A percentile compares a stretch with the other conserved stretches of the same genome.
phyloP scores from a whole-genome alignment of 176 grass and related monocot species.

The Leersia perrieri region DNA sequence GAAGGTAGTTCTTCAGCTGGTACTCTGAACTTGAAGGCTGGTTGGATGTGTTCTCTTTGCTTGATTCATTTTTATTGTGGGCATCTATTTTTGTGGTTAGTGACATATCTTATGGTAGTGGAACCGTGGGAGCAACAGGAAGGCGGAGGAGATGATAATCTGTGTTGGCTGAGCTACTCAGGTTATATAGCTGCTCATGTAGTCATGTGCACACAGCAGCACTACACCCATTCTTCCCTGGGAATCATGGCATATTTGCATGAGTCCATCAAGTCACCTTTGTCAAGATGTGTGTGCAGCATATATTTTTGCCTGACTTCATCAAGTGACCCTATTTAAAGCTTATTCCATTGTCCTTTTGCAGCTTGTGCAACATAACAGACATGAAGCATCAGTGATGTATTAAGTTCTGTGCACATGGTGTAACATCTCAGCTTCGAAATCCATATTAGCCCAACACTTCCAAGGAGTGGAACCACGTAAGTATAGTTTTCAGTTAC shows the following conservation, averaged over 20 bases:
- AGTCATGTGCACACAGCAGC: background rate
- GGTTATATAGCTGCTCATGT: background rate
- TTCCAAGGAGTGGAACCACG: too few relatives aligned
- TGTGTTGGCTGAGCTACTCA: background rate
- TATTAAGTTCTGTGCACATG: background rate
- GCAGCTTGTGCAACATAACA: background rate
- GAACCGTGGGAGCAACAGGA: background rate
- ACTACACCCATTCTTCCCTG: background rate
- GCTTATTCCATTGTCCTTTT: background rate
- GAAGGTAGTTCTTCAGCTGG: constrained; percentile 22
- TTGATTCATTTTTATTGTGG: background rate
- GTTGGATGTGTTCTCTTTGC: background rate
- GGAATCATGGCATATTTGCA: background rate
- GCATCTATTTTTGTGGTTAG: background rate
- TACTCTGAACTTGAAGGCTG: constrained; percentile 4
- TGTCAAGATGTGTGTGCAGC: background rate
- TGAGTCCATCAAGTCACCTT: background rate
- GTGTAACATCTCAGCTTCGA: background rate
- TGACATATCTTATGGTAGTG: background rate
- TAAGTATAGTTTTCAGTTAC: too few relatives aligned
- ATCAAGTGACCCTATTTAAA: background rate
- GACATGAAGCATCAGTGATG: background rate
- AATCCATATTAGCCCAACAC: too few relatives aligned
- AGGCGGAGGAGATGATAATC: background rate
- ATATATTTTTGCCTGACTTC: background rate